Evolutionary conservation across 148 eudicot species (phyloP), one percentile per base, ranked within the genome.

Genomic region (Amaranthus cruentus): DNA sequence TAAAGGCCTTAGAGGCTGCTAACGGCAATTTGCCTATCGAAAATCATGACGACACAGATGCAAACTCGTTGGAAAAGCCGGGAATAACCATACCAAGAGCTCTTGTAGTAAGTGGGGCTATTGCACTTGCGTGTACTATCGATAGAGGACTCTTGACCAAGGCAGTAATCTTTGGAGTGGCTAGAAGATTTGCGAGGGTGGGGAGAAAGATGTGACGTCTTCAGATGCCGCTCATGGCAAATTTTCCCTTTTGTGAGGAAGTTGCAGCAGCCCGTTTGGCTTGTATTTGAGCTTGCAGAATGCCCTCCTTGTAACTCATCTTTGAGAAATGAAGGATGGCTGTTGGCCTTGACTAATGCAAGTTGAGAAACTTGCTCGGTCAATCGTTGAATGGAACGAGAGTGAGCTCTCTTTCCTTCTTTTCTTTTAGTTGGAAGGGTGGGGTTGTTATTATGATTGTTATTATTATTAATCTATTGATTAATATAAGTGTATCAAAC

Each of bases 81-180:
- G 68, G 68, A 47, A 10, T 47, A 28, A n/a, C 38, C 68, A 65
- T 65, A 65, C 68, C 53, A 46, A 65, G 68, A 65, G 68, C 53
- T 14, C 8, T 65, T 42, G 43, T 65, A 11, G 28, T 65, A n/a
- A 52, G 68, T n/a, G 68, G 68, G 68, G 68, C 68, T 47, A 65
- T 65, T 65, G 68, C 53, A 47, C 52, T 65, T 14, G 68, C 68
- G 6, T 65, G 68, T 47, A 65, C 68, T 65, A 13, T 65, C 15
- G 68, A 65, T 21, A 65, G 52, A 65, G 68, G 68, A 28, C 68
- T 65, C 21, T 47, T 65, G 68, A 65, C 68, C 53, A 65, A 65
- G 49, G 68, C 68, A 65, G 53, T 65, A 3, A 65, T 65, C 52
- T 65, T 65, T 65, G 68, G 68, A 65, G 68, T 65, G 68, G 68